Conservation (phyloP, 2,329 filamentous ascomycete species). For the Colletotrichum scovillei region DNA sequence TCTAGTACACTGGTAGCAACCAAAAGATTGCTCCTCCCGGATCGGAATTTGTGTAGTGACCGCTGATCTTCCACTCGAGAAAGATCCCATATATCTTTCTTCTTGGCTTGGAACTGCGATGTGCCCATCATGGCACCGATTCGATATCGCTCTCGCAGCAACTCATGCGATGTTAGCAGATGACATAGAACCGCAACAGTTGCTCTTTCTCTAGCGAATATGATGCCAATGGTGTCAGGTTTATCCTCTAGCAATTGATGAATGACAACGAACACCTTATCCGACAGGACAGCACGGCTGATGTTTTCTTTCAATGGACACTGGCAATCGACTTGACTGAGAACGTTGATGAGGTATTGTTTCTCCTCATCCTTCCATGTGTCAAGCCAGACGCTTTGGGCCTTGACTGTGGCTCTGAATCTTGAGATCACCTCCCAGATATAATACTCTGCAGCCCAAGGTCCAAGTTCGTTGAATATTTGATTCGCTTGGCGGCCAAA, state of each 20-base stretch:
- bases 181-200: slow-evolving; percentile 70
- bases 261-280: slow-evolving; percentile 69
- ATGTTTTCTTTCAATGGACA: slow-evolving; percentile 37
- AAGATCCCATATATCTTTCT: slow-evolving; percentile 54
- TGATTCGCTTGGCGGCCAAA: slow-evolving; percentile 62
- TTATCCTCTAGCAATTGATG: slow-evolving; percentile 57
- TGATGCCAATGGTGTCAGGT: slow-evolving; percentile 64
- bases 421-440: slow-evolving; percentile 61
- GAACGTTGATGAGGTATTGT: slow-evolving; percentile 62
- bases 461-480: slow-evolving; percentile 69
- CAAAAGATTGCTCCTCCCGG: slow-evolving; percentile 66
- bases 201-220: slow-evolving; percentile 75
- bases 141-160: slow-evolving; percentile 55
- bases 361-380: slow-evolving; percentile 63
- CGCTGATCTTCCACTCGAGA: slow-evolving; percentile 46
- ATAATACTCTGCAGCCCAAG: slow-evolving; percentile 77
- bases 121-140: slow-evolving; percentile 68
- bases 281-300: slow-evolving; percentile 54
- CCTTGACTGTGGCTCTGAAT: slow-evolving; percentile 40
- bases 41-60: slow-evolving; percentile 60
- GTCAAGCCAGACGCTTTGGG: slow-evolving; percentile 45
- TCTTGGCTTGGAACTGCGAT: slow-evolving; percentile 50
- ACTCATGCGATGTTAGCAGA: slow-evolving; percentile 65
- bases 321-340: slow-evolving; percentile 50
- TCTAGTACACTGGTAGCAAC: slow-evolving; percentile 74